Evolutionary conservation across 495 filamentous ascomycete genomes (phyloP).

Genomic region (Penicillium psychrofluorescens): DNA sequence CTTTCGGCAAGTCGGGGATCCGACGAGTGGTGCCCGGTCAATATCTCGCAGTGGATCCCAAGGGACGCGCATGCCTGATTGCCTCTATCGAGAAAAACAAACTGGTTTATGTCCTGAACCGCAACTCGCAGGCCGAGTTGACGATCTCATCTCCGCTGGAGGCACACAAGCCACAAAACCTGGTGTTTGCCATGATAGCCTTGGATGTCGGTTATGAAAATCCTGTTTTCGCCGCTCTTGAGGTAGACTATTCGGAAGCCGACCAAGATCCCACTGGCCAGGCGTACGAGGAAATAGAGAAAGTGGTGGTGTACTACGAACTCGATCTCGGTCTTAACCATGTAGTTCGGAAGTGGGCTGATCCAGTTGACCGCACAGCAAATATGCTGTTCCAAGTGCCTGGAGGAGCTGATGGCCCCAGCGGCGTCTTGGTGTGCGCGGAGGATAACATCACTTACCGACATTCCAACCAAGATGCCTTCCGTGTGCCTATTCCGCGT

Average conservation of each 20-base stretch:
- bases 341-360: constrained; percentile 91
- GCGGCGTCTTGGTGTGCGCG: constrained; percentile 89
- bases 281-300: constrained; percentile 75
- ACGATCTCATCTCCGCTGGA: constrained; percentile 97
- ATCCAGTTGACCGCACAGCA: constrained; percentile 83
- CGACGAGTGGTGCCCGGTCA: constrained; percentile 91
- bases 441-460: constrained; percentile 93
- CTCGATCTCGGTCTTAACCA: constrained; percentile 95
- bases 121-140: constrained; percentile 86
- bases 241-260: constrained; percentile 85
- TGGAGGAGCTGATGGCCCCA: constrained; percentile 86
- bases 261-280: constrained; percentile 87
- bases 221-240: constrained; percentile 88
- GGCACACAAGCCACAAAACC: constrained; percentile 88
- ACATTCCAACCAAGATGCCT: constrained; percentile 83
- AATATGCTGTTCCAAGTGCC: constrained; percentile 93
- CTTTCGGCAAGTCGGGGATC: constrained; percentile 96
- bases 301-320: constrained; percentile 92
- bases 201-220: constrained; percentile 96
- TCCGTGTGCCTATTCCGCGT: constrained; percentile 83
- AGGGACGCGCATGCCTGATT: constrained; percentile 89
- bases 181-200: constrained; percentile 79
- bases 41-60: constrained; percentile 89
- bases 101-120: constrained; percentile 96
- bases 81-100: constrained; percentile 98